Base-by-base conservation (phyloP, 805 yeast species). In the Candida ficus region DNA sequence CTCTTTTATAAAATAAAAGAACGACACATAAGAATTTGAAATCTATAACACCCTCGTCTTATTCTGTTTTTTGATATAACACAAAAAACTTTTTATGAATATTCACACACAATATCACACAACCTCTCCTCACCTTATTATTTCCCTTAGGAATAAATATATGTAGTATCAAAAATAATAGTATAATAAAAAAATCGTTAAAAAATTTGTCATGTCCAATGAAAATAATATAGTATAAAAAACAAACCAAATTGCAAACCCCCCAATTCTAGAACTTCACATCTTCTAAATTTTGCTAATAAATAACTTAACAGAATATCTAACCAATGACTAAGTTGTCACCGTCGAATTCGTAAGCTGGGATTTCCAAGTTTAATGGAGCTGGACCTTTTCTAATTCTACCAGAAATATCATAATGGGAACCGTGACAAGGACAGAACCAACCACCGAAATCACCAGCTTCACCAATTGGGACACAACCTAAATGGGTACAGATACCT, bases 401-500 rank as follows among this genome's bases (percentile, higher is more conserved):
- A 69, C 99, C 99, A 50, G 97, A 90, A 73, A 95, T 95, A 73
- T 93, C 99, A 72, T 93, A 93, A 71, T 95, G 99, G 64, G 98
- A 91, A 79, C 99, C 99, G 78, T 95, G 99, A 76, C 99, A 93
- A 53, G 99, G 99, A 72, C 99, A 93, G 91, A 93, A 93, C 99
- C 99, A 93, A 67, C 99, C 99, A 67, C 97, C 98, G 59, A 78
- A 93, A 70, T 93, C 99, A 73, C 99, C 99, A 54, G 97, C 83
- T 75, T 93, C 98, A 66, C 99, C 99, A 62, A 93, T 93, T 56
- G 99, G 99, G 48, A 93, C 99, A 83, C 99, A 93, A 68, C 99
- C 99, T 76, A 93, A 82, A 69, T 93, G 99, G 54, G 99, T 93
- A 78, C 99, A 93, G 67, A 93, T 91, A 73, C 99, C 99, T 72